Percentiles rank a stretch among this genome's conserved stretches.
phyloP scores from a whole-genome alignment of 2,329 filamentous ascomycete genomes.

The Pseudogymnoascus sp. region DNA sequence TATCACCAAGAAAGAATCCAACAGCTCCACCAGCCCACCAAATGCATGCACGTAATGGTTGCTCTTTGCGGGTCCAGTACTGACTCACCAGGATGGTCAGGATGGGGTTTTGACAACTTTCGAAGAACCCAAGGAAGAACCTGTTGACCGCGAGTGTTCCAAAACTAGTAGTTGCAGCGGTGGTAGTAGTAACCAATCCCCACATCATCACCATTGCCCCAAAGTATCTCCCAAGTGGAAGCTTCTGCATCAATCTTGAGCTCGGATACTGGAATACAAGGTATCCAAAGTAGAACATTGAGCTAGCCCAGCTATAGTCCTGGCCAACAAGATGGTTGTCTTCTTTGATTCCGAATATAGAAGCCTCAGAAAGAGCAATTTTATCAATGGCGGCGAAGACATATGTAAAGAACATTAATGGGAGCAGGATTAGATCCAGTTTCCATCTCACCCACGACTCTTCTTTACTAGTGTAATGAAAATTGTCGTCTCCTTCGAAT shows the following conservation, averaged over 20 bases:
- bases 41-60: slow-evolving; percentile 21
- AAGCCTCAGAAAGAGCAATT: neutral
- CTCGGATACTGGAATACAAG: slow-evolving; percentile 34
- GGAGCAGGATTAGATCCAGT: no score
- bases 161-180: slow-evolving; percentile 17
- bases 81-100: no score
- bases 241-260: slow-evolving; percentile 30
- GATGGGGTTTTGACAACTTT: slow-evolving; percentile 25
- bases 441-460: no score
- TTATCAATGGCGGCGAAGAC: neutral
- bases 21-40: slow-evolving; percentile 29
- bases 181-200: slow-evolving; percentile 15
- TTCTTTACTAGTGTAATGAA: neutral
- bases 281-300: slow-evolving; percentile 13
- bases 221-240: slow-evolving; percentile 32
- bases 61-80: no score
- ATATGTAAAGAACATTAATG: no score
- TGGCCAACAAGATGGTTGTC: slow-evolving; percentile 30
- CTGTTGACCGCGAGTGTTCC: slow-evolving; percentile 18
- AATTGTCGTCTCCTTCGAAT: no score
- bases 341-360: slow-evolving; percentile 3
- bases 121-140: slow-evolving; percentile 25
- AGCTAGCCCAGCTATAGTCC: slow-evolving; percentile 11
- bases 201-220: slow-evolving; percentile 15
- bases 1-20: slow-evolving; percentile 11